Base-by-base conservation (phyloP, 2,329 filamentous ascomycete genomes). In the Falciphora oryzae region DNA sequence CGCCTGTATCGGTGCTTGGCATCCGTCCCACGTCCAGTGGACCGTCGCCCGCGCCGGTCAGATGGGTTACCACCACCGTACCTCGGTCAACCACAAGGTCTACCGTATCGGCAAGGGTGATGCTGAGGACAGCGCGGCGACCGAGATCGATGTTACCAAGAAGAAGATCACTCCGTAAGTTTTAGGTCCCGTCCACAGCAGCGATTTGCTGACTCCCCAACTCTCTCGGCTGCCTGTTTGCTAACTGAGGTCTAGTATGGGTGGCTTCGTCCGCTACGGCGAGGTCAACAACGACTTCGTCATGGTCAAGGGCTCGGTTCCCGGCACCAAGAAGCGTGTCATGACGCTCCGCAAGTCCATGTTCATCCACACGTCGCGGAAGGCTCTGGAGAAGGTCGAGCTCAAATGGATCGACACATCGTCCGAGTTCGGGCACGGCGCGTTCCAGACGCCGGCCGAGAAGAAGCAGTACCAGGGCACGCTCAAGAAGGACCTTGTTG, bases 321-420 rank as follows among this genome's bases (percentile, higher is more conserved):
- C 95, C 69, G 95, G 95, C 89, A 89, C 93, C 78, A 98, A 98
- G 93, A 99, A 99, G 93, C 89, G 95, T 79, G 89, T 99, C 79
- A 91, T 98, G 85, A 99, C 95, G 73, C 91, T 99, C 75, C 91
- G 95, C 82, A 99, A 98, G 88, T 96, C 94, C 73, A 95, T 99
- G 88, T 98, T 95, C 88, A 86, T 85, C 69, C 95, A 99, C 88
- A 98, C 93, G 74, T 97, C 91, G 78, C 88, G 95, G 79, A 93
- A 90, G 81, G 92, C 95, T 65, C 87, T 97, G 77, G 95, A 99
- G 90, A 98, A 99, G 92, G 91, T 98, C 80, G 92, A 94, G 78
- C 91, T 99, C 85, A 99, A 99, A 85, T 99, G 95, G 95, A 99
- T 99, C 90, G 95, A 99, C 78, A 99, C 95, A 75, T 97, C 93